These are phyloP conservation scores for Yamadazyma dushanensis DNA, from an alignment of 1,139 yeast species.

Conservation along the genomic window DNA sequence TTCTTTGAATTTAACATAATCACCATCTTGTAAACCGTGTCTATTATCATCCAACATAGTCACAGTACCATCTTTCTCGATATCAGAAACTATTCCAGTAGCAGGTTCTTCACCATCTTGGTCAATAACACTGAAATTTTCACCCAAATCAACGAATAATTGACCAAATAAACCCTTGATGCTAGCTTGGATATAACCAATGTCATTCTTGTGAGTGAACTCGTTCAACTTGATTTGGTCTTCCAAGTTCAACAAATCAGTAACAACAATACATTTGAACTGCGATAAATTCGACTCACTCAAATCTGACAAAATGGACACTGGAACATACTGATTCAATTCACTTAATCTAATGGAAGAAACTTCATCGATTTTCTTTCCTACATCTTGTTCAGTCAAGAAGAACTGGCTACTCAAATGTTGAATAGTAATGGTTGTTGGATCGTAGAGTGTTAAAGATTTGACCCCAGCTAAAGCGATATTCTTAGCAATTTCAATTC, in stretches of 20 bases:
- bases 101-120: constrained; percentile 91
- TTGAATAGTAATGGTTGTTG: constrained; percentile 59
- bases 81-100: constrained; percentile 83
- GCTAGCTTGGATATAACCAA: constrained; percentile 81
- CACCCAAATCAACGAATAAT: constrained; percentile 89
- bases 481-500: constrained; percentile 94
- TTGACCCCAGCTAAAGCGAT: constrained; percentile 97
- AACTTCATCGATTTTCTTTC: constrained; percentile 73
- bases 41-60: constrained; percentile 89
- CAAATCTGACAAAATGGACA: constrained; percentile 61
- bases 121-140: constrained; percentile 75
- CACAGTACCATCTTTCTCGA: constrained; percentile 87
- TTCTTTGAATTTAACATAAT: constrained; percentile 85
- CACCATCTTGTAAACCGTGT: constrained; percentile 93
- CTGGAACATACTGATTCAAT: constrained; percentile 87
- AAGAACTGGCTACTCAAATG: constrained; percentile 93
- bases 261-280: constrained; percentile 81
- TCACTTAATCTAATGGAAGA: constrained; percentile 70
- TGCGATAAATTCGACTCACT: constrained; percentile 49
- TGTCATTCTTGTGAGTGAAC: constrained; percentile 69
- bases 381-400: constrained; percentile 67
- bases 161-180: constrained; percentile 86
- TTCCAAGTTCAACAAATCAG: constrained; percentile 66
- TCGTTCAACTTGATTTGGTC: constrained; percentile 75
- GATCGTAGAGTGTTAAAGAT: constrained; percentile 85